phyloP scores from a whole-genome alignment of 169 alveolate species.

The Ichthyophthirius multifiliis region DNA sequence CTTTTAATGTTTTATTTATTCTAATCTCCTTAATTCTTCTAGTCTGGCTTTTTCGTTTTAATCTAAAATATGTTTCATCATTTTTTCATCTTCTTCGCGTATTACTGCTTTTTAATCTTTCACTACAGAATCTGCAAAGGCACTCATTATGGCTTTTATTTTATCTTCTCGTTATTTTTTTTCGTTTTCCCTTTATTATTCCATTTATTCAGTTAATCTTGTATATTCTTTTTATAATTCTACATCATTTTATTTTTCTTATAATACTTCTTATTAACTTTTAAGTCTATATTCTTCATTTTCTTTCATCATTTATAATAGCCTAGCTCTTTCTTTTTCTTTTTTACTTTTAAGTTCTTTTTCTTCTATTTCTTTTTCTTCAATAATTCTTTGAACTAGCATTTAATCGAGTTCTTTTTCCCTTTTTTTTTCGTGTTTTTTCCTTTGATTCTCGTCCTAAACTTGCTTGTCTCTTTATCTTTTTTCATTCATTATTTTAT shows the following conservation, averaged over 20 bases:
- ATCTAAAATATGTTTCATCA: conserved; percentile 32
- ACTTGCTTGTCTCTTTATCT: conserved; percentile 35
- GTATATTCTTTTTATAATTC: conserved; percentile 7
- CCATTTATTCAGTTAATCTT: conserved; percentile 20
- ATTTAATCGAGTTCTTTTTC: conserved; percentile 37
- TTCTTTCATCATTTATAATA: conserved; percentile 40
- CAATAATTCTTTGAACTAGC: conserved; percentile 30
- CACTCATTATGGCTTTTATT: conserved; percentile 36
- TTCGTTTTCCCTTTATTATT: conserved; percentile 28
- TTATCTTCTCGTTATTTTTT: conserved; percentile 43
- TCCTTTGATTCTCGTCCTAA: conserved; percentile 28
- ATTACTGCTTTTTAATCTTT: conserved; percentile 34
- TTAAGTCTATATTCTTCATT: conserved; percentile 35
- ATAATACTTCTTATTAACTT: conserved; percentile 18
- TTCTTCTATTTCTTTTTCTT: conserved; percentile 36
- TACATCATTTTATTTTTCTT: conserved; percentile 6
- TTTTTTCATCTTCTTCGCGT: conserved; percentile 38
- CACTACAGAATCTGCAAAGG: conserved; percentile 31
- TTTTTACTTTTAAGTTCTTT: conserved; percentile 29
- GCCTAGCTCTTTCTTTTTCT: conserved; percentile 22
- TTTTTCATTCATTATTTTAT: conserved; percentile 25
- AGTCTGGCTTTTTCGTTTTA: conserved; percentile 15
- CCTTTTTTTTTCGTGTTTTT: conserved; percentile 30
- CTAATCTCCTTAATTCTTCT: conserved; percentile 24
- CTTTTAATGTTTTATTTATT: neutral